Evolutionary conservation across 768 basidiomycete genomes (phyloP), one percentile per base, ranked within the genome.

Genomic region (Leccinum subtestaceum): DNA sequence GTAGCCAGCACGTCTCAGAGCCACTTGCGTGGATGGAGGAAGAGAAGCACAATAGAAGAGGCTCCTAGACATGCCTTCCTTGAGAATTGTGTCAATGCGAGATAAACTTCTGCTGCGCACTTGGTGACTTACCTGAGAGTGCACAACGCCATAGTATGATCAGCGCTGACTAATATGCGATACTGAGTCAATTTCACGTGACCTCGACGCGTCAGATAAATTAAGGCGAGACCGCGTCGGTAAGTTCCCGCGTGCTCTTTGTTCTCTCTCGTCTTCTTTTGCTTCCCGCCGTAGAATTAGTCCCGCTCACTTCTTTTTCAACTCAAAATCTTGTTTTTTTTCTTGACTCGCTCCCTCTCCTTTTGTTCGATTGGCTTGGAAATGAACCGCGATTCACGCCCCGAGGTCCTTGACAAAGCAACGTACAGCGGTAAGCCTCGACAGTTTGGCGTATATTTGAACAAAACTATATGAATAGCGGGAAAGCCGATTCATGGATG

Each of bases 1-100:
- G 64, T 86, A 89, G 6, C 87, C 87, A 40, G 80, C 78, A 40
- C 73, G 75, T 48, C 75, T 75, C 34, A 88, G 73, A 4, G 77
- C 78, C 15, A 75, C 72, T 32, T 84, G 75, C 2, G 77, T 76
- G 23, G 80, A 73, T 9, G 74, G 69, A 3, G 84, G 77, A 13
- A 86, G 75, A 9, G 68, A 58, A 72, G 73, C 55, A 81, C 71
- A 49, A 80, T 82, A 53, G 78, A 77, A 68, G 3, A 80, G 76
- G 48, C 80, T 79, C 19, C 69, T 74, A 31, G 77, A 75, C 78
- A 81, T 63, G 58, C 11, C 45, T 29, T 29, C 56, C 45, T 29
- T 55, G 36, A 27, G 34, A 29, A 38, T 27, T 29, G 43, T 46
- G 51, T 48, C 36, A 43, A 43, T 57, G 36, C 29, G 48, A 48